Evolutionary conservation across 306 rosid species (phyloP).

Genomic region (Lablab purpureus): DNA sequence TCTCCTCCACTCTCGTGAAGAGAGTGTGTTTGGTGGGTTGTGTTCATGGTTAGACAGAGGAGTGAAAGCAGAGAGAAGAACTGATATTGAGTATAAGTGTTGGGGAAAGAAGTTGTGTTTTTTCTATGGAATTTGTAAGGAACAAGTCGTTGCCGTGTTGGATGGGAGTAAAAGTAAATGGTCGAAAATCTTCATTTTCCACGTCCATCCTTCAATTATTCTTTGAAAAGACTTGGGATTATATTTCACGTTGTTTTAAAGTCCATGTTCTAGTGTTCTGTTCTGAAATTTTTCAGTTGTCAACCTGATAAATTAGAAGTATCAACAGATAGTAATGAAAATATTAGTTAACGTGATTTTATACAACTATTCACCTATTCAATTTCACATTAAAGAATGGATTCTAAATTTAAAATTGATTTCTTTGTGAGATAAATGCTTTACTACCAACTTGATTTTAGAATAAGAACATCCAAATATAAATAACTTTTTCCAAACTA

Average conservation of each 20-base stretch:
- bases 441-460: too few species aligned
- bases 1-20: conserved; percentile 50
- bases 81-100: conserved; percentile 33
- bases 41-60: conserved; percentile 51
- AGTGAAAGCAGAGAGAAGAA: conserved; percentile 34
- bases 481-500: too few species aligned
- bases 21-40: conserved; percentile 46
- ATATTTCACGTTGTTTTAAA: not conserved
- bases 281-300: not conserved
- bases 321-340: not conserved
- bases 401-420: too few species aligned
- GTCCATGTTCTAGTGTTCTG: not conserved
- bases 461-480: too few species aligned
- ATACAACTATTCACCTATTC: too few species aligned
- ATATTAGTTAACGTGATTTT: too few species aligned
- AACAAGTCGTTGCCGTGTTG: conserved; percentile 64
- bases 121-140: conserved; percentile 39
- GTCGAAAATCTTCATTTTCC: conserved; percentile 50
- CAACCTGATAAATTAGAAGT: too few species aligned
- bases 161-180: conserved; percentile 51
- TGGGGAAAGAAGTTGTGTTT: conserved; percentile 42
- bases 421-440: not conserved
- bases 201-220: conserved; percentile 19
- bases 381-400: too few species aligned
- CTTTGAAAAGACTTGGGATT: not conserved